Percentiles rank a stretch among this genome's conserved stretches.
Evolutionary conservation across 1,139 yeast genomes (phyloP).

Genomic region (Candida tetrigidarum): DNA sequence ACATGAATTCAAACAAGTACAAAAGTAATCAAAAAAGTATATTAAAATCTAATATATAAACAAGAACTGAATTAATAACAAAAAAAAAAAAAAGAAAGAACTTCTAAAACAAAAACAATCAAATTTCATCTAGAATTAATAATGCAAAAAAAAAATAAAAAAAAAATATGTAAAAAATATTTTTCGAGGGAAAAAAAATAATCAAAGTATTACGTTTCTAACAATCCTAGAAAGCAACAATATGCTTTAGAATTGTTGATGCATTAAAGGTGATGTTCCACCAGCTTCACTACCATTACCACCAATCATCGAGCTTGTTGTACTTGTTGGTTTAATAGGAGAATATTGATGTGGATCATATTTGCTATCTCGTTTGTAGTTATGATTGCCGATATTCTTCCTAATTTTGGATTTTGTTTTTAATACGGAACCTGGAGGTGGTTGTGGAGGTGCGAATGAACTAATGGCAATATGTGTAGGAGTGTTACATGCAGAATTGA

Average conservation of each 20-base stretch:
- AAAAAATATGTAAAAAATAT: slow-evolving; percentile 1
- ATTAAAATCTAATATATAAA: slow-evolving; percentile 1
- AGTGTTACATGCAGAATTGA: slow-evolving; percentile 30
- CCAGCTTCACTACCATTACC: no score
- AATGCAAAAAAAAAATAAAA: slow-evolving; percentile 1
- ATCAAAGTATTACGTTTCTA: background rate
- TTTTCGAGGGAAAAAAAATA: slow-evolving; percentile 3
- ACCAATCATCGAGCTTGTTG: slow-evolving; percentile 9
- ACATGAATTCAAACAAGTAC: background rate
- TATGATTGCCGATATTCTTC: slow-evolving; percentile 11
- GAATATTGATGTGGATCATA: slow-evolving; percentile 13
- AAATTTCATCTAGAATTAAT: slow-evolving; percentile 5
- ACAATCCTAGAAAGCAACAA: background rate
- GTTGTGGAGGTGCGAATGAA: slow-evolving; percentile 16
- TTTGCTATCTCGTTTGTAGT: slow-evolving; percentile 2
- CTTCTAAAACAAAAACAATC: background rate
- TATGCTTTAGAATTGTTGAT: slow-evolving; percentile 11
- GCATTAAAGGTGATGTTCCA: slow-evolving; percentile 15
- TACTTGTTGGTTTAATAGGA: slow-evolving; percentile 15
- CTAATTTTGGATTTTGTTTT: slow-evolving; percentile 17
- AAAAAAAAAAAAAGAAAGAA: no score
- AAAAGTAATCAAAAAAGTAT: slow-evolving; percentile 4
- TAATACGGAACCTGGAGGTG: slow-evolving; percentile 15
- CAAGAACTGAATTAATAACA: slow-evolving; percentile 1
- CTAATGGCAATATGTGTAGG: slow-evolving; percentile 26